Conservation (phyloP, 192 early-diverging fungal species). For the Thamnidium elegans region DNA sequence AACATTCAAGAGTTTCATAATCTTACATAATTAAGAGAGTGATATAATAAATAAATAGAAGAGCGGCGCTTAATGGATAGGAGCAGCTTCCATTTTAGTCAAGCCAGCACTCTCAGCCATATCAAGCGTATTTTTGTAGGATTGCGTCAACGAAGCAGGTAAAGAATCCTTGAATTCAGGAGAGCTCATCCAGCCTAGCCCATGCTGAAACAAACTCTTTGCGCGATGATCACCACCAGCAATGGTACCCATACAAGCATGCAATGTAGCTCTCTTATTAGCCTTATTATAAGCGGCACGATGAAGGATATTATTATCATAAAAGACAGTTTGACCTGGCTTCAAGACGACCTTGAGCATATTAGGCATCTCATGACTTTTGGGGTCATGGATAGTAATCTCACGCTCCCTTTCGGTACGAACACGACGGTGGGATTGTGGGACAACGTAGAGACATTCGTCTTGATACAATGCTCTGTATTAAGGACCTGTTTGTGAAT, state of each 20-base stretch:
- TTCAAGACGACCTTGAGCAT: constrained; percentile 33
- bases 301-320: constrained; percentile 53
- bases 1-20: too few relatives aligned
- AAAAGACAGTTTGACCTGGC: constrained; percentile 52
- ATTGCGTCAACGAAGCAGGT: constrained; percentile 28
- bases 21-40: too few relatives aligned
- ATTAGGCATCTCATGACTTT: constrained; percentile 43
- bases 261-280: constrained; percentile 43
- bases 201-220: constrained; percentile 47
- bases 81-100: constrained; percentile 23
- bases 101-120: constrained; percentile 31
- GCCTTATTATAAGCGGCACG: constrained; percentile 40
- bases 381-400: constrained; percentile 43
- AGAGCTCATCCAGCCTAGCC: constrained; percentile 44
- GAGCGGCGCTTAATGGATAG: constrained; percentile 24
- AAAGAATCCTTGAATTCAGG: constrained; percentile 39
- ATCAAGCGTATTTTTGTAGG: constrained; percentile 36
- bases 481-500: too few relatives aligned
- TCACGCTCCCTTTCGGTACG: constrained; percentile 41
- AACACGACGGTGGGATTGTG: constrained; percentile 42
- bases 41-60: too few relatives aligned
- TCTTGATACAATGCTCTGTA: constrained; percentile 50
- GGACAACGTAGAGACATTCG: constrained; percentile 43
- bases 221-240: constrained; percentile 46
- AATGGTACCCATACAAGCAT: constrained; percentile 48